Base-by-base conservation (phyloP, 2,329 filamentous ascomycete species). In the Cytospora mali region DNA sequence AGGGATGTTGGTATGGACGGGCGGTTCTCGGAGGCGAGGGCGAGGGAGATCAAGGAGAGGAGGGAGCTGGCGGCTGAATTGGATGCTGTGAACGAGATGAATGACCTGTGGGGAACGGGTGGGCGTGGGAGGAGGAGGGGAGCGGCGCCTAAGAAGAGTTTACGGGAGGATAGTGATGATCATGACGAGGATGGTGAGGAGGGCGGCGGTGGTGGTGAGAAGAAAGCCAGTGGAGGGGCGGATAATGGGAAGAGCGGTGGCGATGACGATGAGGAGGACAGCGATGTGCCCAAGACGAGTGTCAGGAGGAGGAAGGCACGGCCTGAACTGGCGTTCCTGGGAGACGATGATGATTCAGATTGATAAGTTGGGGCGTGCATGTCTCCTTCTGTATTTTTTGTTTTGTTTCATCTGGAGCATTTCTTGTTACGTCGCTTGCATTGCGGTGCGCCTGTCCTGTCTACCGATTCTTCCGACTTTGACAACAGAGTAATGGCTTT, bases 1-100 rank as follows among this genome's bases (percentile, higher is more conserved):
- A 82, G 82, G 35, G 92, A 96, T 31, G 81, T 87, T 5, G 95
- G 94, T 35, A 97, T 98, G 91, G 88, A 87, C 1, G 94, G 93
- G 0, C 87, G 94, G 18, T 97, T 92, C 75, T 96, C 92, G 0
- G 84, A 90, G 69, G 88, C 92, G 49, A 94, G 90, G 71, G 94
- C 94, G 0, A 86, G 84, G 27, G 88, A 92, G 75, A 97, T 98
- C 73, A 95, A 92, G 73, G 94, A 97, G 76, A 82, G 84, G 71
- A 84, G 94, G 58, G 94, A 99, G 76, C 81, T 99, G 39, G 83
- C 86, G 70, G 91, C 88, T 0, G 94, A 99, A 71, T 79, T 97
- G 7, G 91, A 95, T 71, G 89, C 88, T 14, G 92, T 97, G 18
- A 87, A 92, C 73, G 88, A 95, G 73, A 93, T 92, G 70, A 88